A percentile compares a stretch with the other conserved stretches of the same genome.
Conservation (phyloP, 2,329 filamentous ascomycete genomes). For the Penicillium digitatum region DNA sequence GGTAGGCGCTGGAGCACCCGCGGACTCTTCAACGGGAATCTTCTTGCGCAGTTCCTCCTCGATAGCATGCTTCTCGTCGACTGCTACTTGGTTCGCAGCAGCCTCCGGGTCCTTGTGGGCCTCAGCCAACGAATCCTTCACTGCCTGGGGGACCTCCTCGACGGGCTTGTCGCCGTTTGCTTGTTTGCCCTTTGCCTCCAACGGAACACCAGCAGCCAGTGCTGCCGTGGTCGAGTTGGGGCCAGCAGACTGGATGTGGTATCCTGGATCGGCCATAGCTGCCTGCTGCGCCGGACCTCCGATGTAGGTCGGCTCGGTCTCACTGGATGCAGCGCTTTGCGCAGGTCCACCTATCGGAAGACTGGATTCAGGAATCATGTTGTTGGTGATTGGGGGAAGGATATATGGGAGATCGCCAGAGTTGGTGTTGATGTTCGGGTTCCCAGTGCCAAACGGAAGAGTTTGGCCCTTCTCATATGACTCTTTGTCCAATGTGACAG, state of each 20-base stretch:
- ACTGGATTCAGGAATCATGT: slow-evolving; percentile 77
- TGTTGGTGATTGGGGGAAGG: slow-evolving; percentile 56
- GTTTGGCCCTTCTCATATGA: slow-evolving; percentile 76
- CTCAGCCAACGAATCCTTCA: slow-evolving; percentile 44
- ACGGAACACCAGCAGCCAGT: slow-evolving; percentile 44
- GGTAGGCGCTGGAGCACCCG: slow-evolving; percentile 41
- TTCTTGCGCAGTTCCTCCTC: slow-evolving; percentile 67
- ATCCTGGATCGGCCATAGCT: slow-evolving; percentile 49
- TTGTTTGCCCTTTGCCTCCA: slow-evolving; percentile 36
- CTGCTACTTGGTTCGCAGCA: slow-evolving; percentile 62
- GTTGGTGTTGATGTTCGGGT: slow-evolving; percentile 35
- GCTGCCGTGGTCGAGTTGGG: slow-evolving; percentile 47
- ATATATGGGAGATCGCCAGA: slow-evolving; percentile 40
- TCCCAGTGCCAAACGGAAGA: slow-evolving; percentile 42
- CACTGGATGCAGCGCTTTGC: slow-evolving; percentile 27
- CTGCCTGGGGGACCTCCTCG: slow-evolving; percentile 41
- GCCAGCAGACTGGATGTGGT: slow-evolving; percentile 50
- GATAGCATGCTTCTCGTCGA: slow-evolving; percentile 69
- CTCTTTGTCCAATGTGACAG: slow-evolving; percentile 66
- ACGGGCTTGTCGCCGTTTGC: slow-evolving; percentile 20
- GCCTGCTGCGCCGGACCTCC: slow-evolving; percentile 24
- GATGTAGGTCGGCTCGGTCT: slow-evolving; percentile 1
- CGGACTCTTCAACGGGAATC: slow-evolving; percentile 34
- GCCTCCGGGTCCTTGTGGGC: slow-evolving; percentile 66
- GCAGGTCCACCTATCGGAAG: slow-evolving; percentile 59